phyloP scores from a whole-genome alignment of 2,329 filamentous ascomycete genomes.

The Hypomyces rosellus region DNA sequence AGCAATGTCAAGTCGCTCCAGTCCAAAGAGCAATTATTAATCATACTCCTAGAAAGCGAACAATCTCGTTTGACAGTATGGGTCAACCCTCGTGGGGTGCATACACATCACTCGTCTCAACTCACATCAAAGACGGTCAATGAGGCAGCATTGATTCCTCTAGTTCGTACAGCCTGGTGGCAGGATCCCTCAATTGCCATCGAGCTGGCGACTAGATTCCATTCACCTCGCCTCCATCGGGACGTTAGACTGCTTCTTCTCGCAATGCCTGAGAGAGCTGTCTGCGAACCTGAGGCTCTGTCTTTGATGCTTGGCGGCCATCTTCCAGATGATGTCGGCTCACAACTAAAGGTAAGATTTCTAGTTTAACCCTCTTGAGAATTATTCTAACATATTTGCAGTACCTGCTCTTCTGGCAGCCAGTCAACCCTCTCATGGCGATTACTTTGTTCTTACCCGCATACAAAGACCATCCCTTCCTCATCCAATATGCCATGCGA shows the following conservation, averaged over 20 bases:
- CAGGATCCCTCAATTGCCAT: slow-evolving; percentile 84
- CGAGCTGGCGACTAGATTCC: slow-evolving; percentile 73
- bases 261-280: slow-evolving; percentile 75
- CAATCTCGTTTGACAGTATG: slow-evolving; percentile 79
- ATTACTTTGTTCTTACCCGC: slow-evolving; percentile 88
- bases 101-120: slow-evolving; percentile 32
- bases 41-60: slow-evolving; percentile 77
- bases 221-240: slow-evolving; percentile 61
- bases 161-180: slow-evolving; percentile 78
- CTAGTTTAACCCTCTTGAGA: neutral
- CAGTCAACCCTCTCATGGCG: slow-evolving; percentile 87
- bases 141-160: slow-evolving; percentile 47
- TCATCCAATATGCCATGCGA: slow-evolving; percentile 95
- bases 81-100: slow-evolving; percentile 72
- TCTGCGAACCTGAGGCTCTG: slow-evolving; percentile 75
- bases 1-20: slow-evolving; percentile 60
- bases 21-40: slow-evolving; percentile 76
- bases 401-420: slow-evolving; percentile 89
- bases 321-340: slow-evolving; percentile 69
- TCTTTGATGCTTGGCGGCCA: slow-evolving; percentile 72
- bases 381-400: slow-evolving; percentile 28
- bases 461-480: slow-evolving; percentile 84
- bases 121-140: slow-evolving; percentile 33
- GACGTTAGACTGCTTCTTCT: slow-evolving; percentile 77
- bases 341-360: slow-evolving; percentile 66